Conservation (phyloP, 768 basidiomycete genomes). For the Rhodotorula graminis region DNA sequence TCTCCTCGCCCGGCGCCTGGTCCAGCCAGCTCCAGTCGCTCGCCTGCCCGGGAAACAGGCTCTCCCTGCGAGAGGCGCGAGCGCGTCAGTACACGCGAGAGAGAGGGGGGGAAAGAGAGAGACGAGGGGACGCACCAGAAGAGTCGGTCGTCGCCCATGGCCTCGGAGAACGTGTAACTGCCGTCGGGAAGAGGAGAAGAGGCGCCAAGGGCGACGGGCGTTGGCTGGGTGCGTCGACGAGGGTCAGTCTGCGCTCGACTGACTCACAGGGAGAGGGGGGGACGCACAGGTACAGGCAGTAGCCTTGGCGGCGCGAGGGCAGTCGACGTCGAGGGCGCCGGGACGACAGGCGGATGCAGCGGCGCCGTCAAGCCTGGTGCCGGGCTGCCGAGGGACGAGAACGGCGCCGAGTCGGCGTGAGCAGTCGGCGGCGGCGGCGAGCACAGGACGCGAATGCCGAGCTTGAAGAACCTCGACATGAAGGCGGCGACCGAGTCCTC, state of each 20-base stretch:
- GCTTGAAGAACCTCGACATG: slow-evolving; percentile 35
- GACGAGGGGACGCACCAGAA: background rate
- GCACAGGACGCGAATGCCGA: slow-evolving; percentile 23
- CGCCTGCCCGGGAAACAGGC: background rate
- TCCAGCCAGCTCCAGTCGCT: slow-evolving; percentile 2
- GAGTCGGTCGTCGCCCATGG: background rate
- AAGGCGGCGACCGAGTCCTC: slow-evolving; percentile 23
- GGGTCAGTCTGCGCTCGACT: background rate
- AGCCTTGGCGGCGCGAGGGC: background rate
- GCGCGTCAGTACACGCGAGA: too few species aligned
- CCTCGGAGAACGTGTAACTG: background rate
- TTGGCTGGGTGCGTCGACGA: background rate
- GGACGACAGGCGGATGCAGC: background rate
- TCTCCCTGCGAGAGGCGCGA: background rate
- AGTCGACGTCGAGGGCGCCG: too few species aligned
- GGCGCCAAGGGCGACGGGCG: background rate
- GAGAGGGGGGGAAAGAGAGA: background rate
- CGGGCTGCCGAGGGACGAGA: background rate
- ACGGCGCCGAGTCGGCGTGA: too few species aligned
- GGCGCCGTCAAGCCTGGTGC: background rate
- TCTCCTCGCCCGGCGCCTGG: background rate
- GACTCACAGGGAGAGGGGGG: too few species aligned
- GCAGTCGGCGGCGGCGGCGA: background rate
- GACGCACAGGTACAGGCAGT: background rate
- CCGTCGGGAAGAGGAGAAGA: background rate